phyloP scores from a whole-genome alignment of 2,329 filamentous ascomycete species.

The Neonectria punicea region DNA sequence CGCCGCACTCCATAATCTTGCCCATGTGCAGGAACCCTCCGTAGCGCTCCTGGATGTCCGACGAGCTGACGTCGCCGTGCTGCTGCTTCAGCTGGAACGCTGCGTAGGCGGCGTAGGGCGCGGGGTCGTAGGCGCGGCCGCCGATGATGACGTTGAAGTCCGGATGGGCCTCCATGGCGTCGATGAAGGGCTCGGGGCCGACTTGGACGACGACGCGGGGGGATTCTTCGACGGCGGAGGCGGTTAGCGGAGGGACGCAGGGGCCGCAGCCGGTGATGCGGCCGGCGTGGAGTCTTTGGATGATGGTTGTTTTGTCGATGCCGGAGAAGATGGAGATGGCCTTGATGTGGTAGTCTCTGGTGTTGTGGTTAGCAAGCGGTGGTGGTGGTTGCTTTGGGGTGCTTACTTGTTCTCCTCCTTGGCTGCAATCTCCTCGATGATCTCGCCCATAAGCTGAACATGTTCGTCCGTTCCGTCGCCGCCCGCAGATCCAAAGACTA shows the following conservation, averaged over 20 bases:
- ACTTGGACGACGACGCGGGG: slow-evolving; percentile 57
- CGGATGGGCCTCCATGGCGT: slow-evolving; percentile 52
- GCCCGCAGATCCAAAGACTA: slow-evolving; percentile 58
- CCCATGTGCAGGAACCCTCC: slow-evolving; percentile 62
- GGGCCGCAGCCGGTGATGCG: slow-evolving; percentile 52
- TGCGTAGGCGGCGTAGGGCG: slow-evolving; percentile 52
- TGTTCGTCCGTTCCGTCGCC: slow-evolving; percentile 60
- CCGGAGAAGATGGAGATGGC: slow-evolving; percentile 52
- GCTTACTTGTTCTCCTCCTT: slow-evolving; percentile 23
- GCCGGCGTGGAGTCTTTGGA: slow-evolving; percentile 42
- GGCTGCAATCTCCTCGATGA: slow-evolving; percentile 45
- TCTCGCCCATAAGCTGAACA: slow-evolving; percentile 52
- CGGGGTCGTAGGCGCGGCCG: slow-evolving; percentile 56
- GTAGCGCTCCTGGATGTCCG: slow-evolving; percentile 14
- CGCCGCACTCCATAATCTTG: slow-evolving; percentile 65
- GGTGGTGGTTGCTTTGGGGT: fast-evolving
- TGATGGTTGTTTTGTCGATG: slow-evolving; percentile 49
- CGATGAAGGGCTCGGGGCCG: slow-evolving; percentile 56
- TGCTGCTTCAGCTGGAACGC: slow-evolving; percentile 27
- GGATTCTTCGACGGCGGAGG: slow-evolving; percentile 51
- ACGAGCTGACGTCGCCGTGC: not conserved
- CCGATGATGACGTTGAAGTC: slow-evolving; percentile 61
- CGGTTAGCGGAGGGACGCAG: slow-evolving; percentile 52
- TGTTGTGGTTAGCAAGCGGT: not conserved
- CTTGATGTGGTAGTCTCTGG: slow-evolving; percentile 42